These are phyloP conservation scores for Onygenales sp. DNA, from an alignment of 2,329 filamentous ascomycete genomes.

Conservation along the genomic window DNA sequence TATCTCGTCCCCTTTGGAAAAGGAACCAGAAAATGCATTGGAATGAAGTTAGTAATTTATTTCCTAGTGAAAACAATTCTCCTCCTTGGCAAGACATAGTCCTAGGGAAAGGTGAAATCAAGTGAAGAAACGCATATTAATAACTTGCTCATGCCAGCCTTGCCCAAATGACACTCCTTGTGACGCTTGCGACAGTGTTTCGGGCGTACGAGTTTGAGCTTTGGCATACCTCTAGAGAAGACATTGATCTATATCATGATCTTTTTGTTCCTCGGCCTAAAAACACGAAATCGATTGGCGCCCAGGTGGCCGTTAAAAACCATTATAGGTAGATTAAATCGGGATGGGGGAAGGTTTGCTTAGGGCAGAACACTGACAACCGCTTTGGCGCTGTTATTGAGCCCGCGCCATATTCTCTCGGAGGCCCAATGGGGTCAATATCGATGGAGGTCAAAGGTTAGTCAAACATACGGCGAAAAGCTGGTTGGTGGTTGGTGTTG, in stretches of 20 bases:
- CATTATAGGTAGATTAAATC: too few species aligned
- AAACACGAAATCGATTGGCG: constrained; percentile 1
- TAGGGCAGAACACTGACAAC: background rate
- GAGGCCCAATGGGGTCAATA: too few species aligned
- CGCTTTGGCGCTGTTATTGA: too few species aligned
- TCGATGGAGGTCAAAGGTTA: too few species aligned
- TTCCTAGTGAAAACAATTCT: background rate
- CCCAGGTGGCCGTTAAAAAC: background rate
- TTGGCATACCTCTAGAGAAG: constrained; percentile 10
- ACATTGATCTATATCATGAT: constrained; percentile 12
- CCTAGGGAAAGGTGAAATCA: background rate
- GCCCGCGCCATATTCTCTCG: too few species aligned
- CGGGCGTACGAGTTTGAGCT: constrained; percentile 9
- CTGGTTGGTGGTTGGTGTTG: too few species aligned
- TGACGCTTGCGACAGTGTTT: constrained; percentile 7
- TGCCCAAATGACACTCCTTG: constrained; percentile 10
- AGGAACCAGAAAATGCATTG: constrained; percentile 14
- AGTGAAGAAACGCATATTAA: background rate
- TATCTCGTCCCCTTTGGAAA: constrained; percentile 16
- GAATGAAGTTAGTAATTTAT: constrained; percentile 13
- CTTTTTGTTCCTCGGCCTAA: constrained; percentile 9
- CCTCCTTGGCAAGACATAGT: too few species aligned
- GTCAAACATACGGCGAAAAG: too few species aligned
- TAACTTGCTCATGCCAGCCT: constrained; percentile 5
- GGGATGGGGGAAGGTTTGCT: too few species aligned